Conservation (phyloP, 2,329 filamentous ascomycete species). For the Trichoderma sp. region DNA sequence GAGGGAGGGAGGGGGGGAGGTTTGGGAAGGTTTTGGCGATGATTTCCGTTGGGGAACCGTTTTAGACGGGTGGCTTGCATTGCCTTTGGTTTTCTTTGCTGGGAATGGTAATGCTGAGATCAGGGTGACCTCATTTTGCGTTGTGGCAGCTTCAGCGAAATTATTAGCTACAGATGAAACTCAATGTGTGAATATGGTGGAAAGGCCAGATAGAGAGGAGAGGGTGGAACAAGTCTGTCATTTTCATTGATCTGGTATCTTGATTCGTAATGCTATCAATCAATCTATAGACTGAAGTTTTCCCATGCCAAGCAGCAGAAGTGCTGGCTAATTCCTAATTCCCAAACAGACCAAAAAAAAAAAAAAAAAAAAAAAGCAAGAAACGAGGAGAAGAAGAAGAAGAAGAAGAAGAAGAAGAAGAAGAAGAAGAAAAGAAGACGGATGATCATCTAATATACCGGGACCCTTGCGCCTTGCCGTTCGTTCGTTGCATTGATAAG, state of each 20-base stretch:
- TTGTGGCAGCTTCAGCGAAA: too few relatives aligned
- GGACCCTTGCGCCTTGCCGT: constrained; percentile 20
- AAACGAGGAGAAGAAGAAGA: too few relatives aligned
- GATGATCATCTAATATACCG: constrained; percentile 17
- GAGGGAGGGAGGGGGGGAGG: background rate
- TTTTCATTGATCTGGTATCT: constrained; percentile 12
- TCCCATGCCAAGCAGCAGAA: background rate
- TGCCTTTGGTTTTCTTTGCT: background rate
- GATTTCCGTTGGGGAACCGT: background rate
- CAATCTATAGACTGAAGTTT: constrained; percentile 16
- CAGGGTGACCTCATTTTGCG: constrained; percentile 1
- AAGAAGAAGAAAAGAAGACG: background rate
- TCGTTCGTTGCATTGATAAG: constrained; percentile 9
- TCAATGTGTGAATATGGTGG: background rate
- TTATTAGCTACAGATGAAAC: background rate
- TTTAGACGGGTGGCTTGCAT: background rate
- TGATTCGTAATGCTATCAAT: constrained; percentile 15
- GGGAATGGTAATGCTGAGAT: background rate
- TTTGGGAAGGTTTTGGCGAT: background rate
- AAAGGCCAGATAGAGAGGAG: background rate
- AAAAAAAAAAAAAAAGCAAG: background rate
- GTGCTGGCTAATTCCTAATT: background rate
- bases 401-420: background rate
- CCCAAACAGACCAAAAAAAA: background rate
- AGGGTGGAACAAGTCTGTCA: background rate